Base-by-base conservation (phyloP, 2,329 filamentous ascomycete genomes). In the Pseudohalonectria lignicola region DNA sequence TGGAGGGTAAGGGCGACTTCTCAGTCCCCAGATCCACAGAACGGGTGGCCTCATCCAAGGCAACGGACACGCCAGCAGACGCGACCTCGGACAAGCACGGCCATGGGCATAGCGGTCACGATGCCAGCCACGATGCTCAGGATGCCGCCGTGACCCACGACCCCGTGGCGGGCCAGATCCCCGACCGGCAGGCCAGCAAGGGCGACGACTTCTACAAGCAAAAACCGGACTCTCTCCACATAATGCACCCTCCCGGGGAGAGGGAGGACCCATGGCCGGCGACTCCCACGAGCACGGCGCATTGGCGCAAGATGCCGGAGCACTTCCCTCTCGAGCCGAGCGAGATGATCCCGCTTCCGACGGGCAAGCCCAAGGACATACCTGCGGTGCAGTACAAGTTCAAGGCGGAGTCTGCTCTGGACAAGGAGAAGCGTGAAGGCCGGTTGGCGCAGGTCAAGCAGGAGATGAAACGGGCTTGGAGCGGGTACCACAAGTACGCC, bases 391-490 rank as follows among this genome's bases (percentile, higher is more conserved):
- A 96, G 56, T 70, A 77, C 53, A 59, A 64, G 3, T 93, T 94
- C 53, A 35, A 34, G n/a, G 55, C 67, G 33, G 87, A 94, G 56
- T 66, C 74, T 0, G 60, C 69, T 7, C 60, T 64, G 10, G 70
- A 67, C 20, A 79, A 74, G 49, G 66, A 68, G 34, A 75, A 76
- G 47, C 77, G 88, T 25, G 58, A 79, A 42, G 59, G 72, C 37
- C 79, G 84, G 41, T 70, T 82, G 41, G 64, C 67, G 8, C 63
- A 69, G 28, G 79, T 96, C 54, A 86, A 79, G 54, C 67, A 72
- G 5, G 82, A 87, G 41, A 84, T 93, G 56, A 64, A 74, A 49
- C 80, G 80, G 49, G 79, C 86, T 1, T 96, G 92, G 90, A 61
- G 66, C 4, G 86, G 84, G 26, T 96, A 96, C 61, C 82, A 74